Percentiles rank a stretch among this genome's conserved stretches.
Evolutionary conservation across 805 yeast species (phyloP).

Genomic region (Teunomyces pallodes): DNA sequence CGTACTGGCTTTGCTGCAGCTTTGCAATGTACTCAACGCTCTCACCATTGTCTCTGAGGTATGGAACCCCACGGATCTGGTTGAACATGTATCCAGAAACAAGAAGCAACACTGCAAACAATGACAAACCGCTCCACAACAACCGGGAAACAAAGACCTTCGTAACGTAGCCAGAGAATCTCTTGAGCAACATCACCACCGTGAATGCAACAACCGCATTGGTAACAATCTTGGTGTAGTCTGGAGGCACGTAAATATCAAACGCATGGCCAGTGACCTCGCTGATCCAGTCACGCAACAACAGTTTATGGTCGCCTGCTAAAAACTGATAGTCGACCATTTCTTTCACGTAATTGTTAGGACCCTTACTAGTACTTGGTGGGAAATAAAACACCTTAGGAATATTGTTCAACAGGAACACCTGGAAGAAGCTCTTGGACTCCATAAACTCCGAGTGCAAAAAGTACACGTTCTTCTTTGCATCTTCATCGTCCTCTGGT

Average conservation of each 20-base stretch:
- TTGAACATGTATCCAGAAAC: slow-evolving; percentile 93
- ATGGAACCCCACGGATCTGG: slow-evolving; percentile 72
- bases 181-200: slow-evolving; percentile 22
- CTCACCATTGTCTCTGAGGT: slow-evolving; percentile 45
- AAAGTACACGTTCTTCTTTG: slow-evolving; percentile 52
- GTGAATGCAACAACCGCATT: slow-evolving; percentile 35
- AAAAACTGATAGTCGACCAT: slow-evolving; percentile 44
- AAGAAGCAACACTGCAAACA: slow-evolving; percentile 67
- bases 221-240: slow-evolving; percentile 38
- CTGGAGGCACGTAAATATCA: slow-evolving; percentile 38
- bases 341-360: slow-evolving; percentile 26
- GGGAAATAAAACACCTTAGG: slow-evolving; percentile 70
- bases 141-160: slow-evolving; percentile 48
- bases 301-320: slow-evolving; percentile 42
- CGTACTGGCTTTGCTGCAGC: slow-evolving; percentile 77
- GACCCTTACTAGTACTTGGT: slow-evolving; percentile 43
- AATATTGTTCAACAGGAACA: slow-evolving; percentile 62
- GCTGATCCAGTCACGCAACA: slow-evolving; percentile 35
- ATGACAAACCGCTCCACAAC: slow-evolving; percentile 70
- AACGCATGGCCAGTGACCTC: slow-evolving; percentile 33
- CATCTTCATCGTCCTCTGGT: slow-evolving; percentile 39
- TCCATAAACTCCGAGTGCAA: slow-evolving; percentile 71
- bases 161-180: slow-evolving; percentile 30
- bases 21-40: slow-evolving; percentile 36
- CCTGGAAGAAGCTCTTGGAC: slow-evolving; percentile 50